These are phyloP conservation scores for Coemansia sp. DNA, from an alignment of 192 early-diverging fungal genomes.

Conservation along the genomic window DNA sequence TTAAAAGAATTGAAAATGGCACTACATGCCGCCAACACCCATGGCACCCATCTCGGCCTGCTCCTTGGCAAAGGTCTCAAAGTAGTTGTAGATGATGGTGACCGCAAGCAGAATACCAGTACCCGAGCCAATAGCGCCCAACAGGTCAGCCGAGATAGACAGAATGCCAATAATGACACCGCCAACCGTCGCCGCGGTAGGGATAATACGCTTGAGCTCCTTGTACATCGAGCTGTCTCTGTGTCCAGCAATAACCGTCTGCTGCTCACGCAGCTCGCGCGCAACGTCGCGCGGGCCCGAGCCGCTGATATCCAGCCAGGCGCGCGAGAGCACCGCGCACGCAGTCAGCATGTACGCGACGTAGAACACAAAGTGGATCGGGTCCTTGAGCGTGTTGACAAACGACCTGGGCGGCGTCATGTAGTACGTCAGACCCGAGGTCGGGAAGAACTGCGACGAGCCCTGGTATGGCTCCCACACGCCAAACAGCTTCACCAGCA, in stretches of 20 bases:
- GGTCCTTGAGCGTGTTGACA: conserved; percentile 80
- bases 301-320: conserved; percentile 99
- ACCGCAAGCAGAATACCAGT: conserved; percentile 98
- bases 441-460: conserved; percentile 92
- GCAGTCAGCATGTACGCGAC: conserved; percentile 91
- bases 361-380: conserved; percentile 94
- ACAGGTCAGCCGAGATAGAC: conserved; percentile 93
- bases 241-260: conserved; percentile 91
- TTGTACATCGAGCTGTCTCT: conserved; percentile 98
- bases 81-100: conserved; percentile 99
- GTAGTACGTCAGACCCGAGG: conserved; percentile 95
- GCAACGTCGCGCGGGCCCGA: conserved; percentile 98
- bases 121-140: conserved; percentile 98
- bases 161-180: conserved; percentile 95
- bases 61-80: conserved; percentile 97
- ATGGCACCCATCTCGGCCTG: conserved; percentile 55
- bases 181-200: conserved; percentile 95
- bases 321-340: conserved; percentile 95
- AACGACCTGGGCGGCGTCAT: conserved; percentile 94
- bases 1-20: no score
- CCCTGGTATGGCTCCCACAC: conserved; percentile 97
- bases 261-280: conserved; percentile 96
- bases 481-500: conserved; percentile 89
- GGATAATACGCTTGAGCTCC: conserved; percentile 99
- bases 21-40: conserved; percentile 49